Base-by-base conservation (phyloP, 1,284 basidiomycete genomes). In the Boletus mariae region DNA sequence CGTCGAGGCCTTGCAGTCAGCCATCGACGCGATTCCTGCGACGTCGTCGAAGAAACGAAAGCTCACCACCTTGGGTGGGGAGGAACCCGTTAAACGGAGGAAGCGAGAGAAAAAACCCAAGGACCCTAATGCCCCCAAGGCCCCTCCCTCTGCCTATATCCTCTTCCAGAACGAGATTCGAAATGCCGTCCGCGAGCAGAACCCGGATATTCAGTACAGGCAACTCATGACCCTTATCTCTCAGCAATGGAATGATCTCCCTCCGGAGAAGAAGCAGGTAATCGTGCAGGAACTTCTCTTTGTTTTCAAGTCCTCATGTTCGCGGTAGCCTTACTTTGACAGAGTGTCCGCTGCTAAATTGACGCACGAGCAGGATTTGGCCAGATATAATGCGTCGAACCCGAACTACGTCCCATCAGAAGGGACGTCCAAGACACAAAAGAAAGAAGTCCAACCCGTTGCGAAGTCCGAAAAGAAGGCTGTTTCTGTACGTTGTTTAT, bases 91-190 rank as follows among this genome's bases (percentile, higher is more conserved):
- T 48, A 84, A 78, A 67, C 69, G 64, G 67, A 65, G 59, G 68
- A 73, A 60, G 61, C 63, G 66, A 55, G 73, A 69, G 65, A 87
- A 83, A 66, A 87, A 86, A 62, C 71, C 73, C 53, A 93, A 86
- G 70, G 95, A 99, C 69, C 94, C 94, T 34, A 89, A 94, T 69
- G 93, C 93, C 54, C 96, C 96, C 41, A 98, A 97, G 73, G 86
- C 94, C 15, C 94, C 96, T 26, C 82, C 94, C 20, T 93, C 92
- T 17, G 94, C 94, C 17, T 99, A 98, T 76, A 85, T 99, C 68
- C 78, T 97, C 62, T 99, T 90, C 80, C 96, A 98, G 73, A 98
- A 98, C 70, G 88, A 92, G 42, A 80, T 94, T 55, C 87, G 94
- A 64, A 82, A 85, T 57, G 74, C 82, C 58, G 76, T 92, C 63